Evolutionary conservation across 176 grass and related monocot species (phyloP), one percentile per base, ranked within the genome.

Genomic region (Secale cereale): DNA sequence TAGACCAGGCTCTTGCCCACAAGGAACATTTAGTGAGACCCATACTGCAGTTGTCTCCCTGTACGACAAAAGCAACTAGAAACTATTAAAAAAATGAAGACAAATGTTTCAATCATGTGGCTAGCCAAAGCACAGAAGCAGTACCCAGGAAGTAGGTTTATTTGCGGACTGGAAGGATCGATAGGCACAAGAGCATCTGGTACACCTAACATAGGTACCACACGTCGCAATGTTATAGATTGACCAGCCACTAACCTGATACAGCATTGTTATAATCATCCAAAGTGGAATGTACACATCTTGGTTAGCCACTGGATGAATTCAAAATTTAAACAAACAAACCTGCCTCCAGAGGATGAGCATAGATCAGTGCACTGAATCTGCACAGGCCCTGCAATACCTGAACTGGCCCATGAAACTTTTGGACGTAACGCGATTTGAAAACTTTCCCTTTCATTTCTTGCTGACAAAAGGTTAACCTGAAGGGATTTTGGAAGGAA

Each of bases 111-210:
- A 76, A 62, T 75, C 22, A 64, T 36, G 45, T 36, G 45, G 68
- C 72, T 67, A 81, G 52, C 14, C 78, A 82, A 72, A 90, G 86
- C 57, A 69, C 71, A 78, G 57, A 81, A 83, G 71, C 80, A 85
- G 69, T 94, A 98, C 93, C 97, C 97, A 82, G 97, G 93, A 80
- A 86, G 81, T 26, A 98, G 88, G 56, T 87, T 98, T 92, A 98
- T 88, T 70, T 94, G 91, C 10, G 88, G 70, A 76, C 61, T 83
- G 27, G 80, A 84, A 67, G 86, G 87, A 95, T 95, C 89, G 86
- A 98, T 89, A 86, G 97, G 97, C 45, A 95, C 93, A 82, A 98
- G 97, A 87, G 97, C 97, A 90, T 98, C 97, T 89, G 93, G 97
- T 83, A 98, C 93, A 81, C 97, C 93, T 92, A 98, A 87, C 69